Evolutionary conservation across 768 basidiomycete genomes (phyloP).

Genomic region (Agaricus sinodeliciosus): DNA sequence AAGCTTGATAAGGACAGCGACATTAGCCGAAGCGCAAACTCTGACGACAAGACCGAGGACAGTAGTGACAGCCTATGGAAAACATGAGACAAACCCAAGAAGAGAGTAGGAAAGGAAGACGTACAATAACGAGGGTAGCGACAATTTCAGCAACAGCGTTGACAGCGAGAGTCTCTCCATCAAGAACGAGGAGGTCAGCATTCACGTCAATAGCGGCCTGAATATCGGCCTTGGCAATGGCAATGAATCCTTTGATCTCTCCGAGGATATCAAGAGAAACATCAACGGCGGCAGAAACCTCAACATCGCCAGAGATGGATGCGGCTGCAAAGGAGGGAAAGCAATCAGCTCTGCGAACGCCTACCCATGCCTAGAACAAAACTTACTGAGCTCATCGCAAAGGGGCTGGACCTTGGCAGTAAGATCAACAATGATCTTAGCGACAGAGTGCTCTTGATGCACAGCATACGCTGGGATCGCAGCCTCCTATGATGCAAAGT

Average conservation of each 20-base stretch:
- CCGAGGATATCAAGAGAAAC: constrained; percentile 12
- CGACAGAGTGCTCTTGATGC: neutral
- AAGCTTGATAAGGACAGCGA: constrained; percentile 9
- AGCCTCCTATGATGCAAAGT: no score
- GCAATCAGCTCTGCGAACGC: neutral
- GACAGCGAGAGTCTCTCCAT: constrained; percentile 12
- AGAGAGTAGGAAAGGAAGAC: constrained; percentile 11
- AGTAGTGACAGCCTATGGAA: neutral
- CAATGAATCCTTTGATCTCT: constrained; percentile 11
- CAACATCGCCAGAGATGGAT: neutral
- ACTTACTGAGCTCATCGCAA: constrained; percentile 2
- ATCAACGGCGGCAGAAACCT: constrained; percentile 6
- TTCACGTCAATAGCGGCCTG: constrained; percentile 12
- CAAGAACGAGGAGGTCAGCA: constrained; percentile 9
- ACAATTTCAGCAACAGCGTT: constrained; percentile 10
- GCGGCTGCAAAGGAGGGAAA: neutral
- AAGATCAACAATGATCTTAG: constrained; percentile 1
- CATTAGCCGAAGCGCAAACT: constrained; percentile 3
- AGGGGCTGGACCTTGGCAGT: constrained; percentile 10
- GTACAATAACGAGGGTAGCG: constrained; percentile 7
- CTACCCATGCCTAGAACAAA: neutral
- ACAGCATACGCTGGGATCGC: neutral
- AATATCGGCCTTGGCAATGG: constrained; percentile 9
- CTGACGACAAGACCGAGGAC: constrained; percentile 1
- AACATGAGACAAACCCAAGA: neutral